Conservation (phyloP, 2,329 filamentous ascomycete species). For the Exophiala sp. region DNA sequence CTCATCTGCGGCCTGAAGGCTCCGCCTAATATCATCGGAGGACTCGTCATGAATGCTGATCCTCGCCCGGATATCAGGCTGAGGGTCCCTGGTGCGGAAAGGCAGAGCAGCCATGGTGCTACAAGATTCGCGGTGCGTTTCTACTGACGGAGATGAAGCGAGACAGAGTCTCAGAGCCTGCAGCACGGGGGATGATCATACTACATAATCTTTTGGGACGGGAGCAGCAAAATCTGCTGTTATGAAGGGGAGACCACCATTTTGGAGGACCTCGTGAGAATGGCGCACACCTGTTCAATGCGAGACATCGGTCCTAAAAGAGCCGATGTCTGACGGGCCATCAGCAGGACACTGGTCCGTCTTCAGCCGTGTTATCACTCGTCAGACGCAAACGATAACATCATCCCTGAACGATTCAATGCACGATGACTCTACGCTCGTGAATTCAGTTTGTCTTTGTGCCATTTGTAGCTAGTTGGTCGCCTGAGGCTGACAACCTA, state of each 20-base stretch:
- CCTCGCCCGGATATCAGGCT: constrained; percentile 20
- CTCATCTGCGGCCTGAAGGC: constrained; percentile 16
- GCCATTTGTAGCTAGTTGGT: not conserved
- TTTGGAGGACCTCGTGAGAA: constrained; percentile 18
- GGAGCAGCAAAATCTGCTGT: constrained; percentile 18
- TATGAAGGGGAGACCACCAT: constrained; percentile 5
- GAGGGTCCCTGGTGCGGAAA: constrained; percentile 13
- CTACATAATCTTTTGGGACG: constrained; percentile 5
- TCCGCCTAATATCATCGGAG: constrained; percentile 13
- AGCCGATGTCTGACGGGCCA: not conserved
- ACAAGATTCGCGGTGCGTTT: not conserved
- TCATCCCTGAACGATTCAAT: not conserved
- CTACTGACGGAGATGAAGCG: constrained; percentile 12
- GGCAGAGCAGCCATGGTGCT: constrained; percentile 15
- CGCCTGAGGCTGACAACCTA: constrained; percentile 8
- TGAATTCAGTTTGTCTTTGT: not conserved
- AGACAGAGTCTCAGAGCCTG: constrained; percentile 10
- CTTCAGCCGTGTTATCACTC: not conserved
- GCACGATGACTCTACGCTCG: not conserved
- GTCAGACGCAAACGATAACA: not conserved
- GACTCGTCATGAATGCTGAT: constrained; percentile 22
- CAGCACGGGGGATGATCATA: constrained; percentile 1
- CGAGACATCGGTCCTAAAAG: not conserved
- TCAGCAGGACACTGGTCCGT: no score
- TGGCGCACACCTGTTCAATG: constrained; percentile 24